These are phyloP conservation scores for Citrus medica DNA, from an alignment of 345 rosid genomes.

Conservation along the genomic window DNA sequence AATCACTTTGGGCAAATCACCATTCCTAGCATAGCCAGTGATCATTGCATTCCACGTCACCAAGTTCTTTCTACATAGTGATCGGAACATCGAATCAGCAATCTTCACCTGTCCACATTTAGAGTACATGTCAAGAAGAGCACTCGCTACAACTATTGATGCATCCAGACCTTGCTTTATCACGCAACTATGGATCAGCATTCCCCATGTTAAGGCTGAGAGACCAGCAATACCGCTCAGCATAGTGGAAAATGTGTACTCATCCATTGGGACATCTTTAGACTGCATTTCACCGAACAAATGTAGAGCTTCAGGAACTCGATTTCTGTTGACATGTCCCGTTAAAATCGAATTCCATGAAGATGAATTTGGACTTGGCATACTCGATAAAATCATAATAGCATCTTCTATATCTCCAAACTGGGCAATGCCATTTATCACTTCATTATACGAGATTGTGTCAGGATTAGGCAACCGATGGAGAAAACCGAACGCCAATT, in stretches of 20 bases:
- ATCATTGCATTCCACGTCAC: slow-evolving; percentile 79
- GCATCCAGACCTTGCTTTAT: slow-evolving; percentile 36
- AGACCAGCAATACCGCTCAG: slow-evolving; percentile 61
- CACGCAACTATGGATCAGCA: slow-evolving; percentile 51
- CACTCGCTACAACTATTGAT: slow-evolving; percentile 59
- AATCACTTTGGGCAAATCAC: slow-evolving; percentile 42
- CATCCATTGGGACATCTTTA: slow-evolving; percentile 38
- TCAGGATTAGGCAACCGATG: slow-evolving; percentile 58
- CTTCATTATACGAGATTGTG: slow-evolving; percentile 68
- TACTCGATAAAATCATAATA: slow-evolving; percentile 30
- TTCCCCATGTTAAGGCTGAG: slow-evolving; percentile 62
- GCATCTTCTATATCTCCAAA: slow-evolving; percentile 54
- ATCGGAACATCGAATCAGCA: slow-evolving; percentile 50
- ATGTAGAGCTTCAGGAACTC: slow-evolving; percentile 42
- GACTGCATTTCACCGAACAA: slow-evolving; percentile 59
- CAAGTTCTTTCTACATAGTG: slow-evolving; percentile 48
- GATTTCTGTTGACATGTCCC: slow-evolving; percentile 56
- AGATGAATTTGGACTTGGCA: slow-evolving; percentile 66
- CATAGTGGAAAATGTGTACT: slow-evolving; percentile 59
- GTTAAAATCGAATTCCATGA: slow-evolving; percentile 83
- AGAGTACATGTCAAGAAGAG: slow-evolving; percentile 77
- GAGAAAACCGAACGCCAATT: slow-evolving; percentile 50
- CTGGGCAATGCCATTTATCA: slow-evolving; percentile 63
- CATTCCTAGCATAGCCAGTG: slow-evolving; percentile 71
- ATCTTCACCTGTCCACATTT: slow-evolving; percentile 60